A percentile compares a stretch with the other conserved stretches of the same genome.
Conservation (phyloP, 257 asterid species). For the Apocynum venetum region DNA sequence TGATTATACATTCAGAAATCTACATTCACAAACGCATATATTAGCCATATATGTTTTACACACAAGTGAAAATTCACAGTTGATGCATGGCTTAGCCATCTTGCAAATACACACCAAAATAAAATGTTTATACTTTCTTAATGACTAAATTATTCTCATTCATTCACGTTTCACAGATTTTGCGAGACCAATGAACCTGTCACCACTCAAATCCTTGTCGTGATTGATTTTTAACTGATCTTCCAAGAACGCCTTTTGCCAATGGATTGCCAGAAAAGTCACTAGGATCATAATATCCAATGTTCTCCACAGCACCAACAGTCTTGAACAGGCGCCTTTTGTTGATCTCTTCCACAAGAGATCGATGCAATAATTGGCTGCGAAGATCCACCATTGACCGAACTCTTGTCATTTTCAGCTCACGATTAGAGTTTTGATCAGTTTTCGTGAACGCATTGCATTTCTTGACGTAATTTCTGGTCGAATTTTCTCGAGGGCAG, state of each 20-base stretch:
- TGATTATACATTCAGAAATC: neutral
- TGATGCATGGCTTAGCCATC: neutral
- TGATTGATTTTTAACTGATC: neutral
- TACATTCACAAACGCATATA: neutral
- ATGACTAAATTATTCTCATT: no score
- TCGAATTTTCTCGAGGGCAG: conserved; percentile 30
- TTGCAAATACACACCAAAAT: neutral
- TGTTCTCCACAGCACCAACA: conserved; percentile 63
- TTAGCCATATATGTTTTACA: neutral
- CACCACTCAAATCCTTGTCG: conserved; percentile 17
- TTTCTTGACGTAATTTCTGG: conserved; percentile 12
- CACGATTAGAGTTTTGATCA: conserved; percentile 3
- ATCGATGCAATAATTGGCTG: conserved; percentile 59
- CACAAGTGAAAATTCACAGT: no score
- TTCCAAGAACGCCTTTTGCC: neutral
- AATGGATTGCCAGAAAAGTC: conserved; percentile 7
- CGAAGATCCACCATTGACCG: conserved; percentile 57
- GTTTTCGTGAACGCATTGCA: neutral
- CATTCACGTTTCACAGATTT: no score
- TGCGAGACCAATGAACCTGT: neutral
- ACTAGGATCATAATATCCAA: conserved; percentile 43
- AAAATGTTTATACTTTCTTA: no score
- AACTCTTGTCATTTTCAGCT: conserved; percentile 34
- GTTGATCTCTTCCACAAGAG: conserved; percentile 56
- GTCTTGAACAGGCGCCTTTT: conserved; percentile 61